Evolutionary conservation across 768 basidiomycete genomes (phyloP), one percentile per base, ranked within the genome.

Genomic region (Suillus weaverae): DNA sequence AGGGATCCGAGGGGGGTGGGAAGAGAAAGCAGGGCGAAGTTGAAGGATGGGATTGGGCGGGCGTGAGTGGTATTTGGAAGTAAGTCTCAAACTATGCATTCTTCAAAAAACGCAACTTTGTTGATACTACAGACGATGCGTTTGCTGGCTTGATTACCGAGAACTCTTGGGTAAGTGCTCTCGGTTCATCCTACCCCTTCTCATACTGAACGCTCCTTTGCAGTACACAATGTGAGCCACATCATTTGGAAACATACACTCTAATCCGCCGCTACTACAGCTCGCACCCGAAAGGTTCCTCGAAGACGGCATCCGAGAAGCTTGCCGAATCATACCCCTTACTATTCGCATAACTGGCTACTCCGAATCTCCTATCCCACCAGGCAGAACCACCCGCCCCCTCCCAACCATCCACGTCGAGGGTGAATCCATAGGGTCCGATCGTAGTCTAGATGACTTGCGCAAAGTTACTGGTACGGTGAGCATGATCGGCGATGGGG

Each of bases 11-110:
- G 35, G 16, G 13, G 32, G 55, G 20, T 35, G 16, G 7, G 48
- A 65, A 50, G 36, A 30, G 36, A 3, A 55, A 50, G 46, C 5
- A 68, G 14, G 69, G 64, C 2, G 76, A 70, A 33, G 65, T 74
- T 55, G 73, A 76, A 6, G 85, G 85, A 5, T 86, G 84, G 84
- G 85, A 86, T 68, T 87, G 86, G 86, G 86, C 85, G 1, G 86
- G 84, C 9, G 83, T 81, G 3, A 71, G 77, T 50, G 86, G 86
- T 20, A 74, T 79, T 57, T 87, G 85, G 85, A 79, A 80, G 85
- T 85, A 68, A 69, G 83, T 74, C 4, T 3, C 11, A 16, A 55
- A 18, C 16, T 26, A 18, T 35, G 44, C 13, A 3, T 35, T 13
- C 18, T 51, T 62, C 48, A 50, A 9, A 30, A 55, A 39, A 14